Evolutionary conservation across 2,329 filamentous ascomycete species (phyloP), one percentile per base, ranked within the genome.

Genomic region (Penicillium expansum): DNA sequence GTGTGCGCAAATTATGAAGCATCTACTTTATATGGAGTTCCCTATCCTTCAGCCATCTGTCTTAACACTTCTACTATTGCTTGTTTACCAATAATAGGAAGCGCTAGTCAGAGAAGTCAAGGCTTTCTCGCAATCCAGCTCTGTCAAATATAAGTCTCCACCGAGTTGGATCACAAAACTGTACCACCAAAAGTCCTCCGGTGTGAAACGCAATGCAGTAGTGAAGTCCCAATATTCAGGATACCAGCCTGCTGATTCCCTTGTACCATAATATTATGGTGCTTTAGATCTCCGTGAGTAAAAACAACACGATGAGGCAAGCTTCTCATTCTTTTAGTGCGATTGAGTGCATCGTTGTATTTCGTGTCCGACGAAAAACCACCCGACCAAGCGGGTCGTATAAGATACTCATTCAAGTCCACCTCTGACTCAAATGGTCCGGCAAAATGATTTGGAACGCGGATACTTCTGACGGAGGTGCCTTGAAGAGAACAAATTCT

Each of bases 401-500:
- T 58, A 29, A 72, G 64, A 44, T 66, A 65, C 38, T 70, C 59
- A 49, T 71, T 67, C 42, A 73, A 66, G 7, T 70, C 66, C 30
- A 57, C 52, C 57, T 71, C 67, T 35, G 54, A 65, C 30, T 69
- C 59, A 51, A 66, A 69, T 10, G 69, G 70, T 33, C 67, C 68
- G 38, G 39, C 44, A 43, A 37, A 50, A 56, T 71, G 66, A 56
- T 52, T 50, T 9, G 68, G 69, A 48, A 72, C 49, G 33, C 68
- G 67, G 27, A 69, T 57, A 56, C 67, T 72, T 42, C 66, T 62
- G 29, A 74, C 65, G 7, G 64, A 32, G 18, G 65, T 69, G 9
- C 65, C 69, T 20, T 63, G 33, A 10, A 69, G 27, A 55, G 69
- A 73, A 58, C 69, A 70, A 44, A 73, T 68, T n/a, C 60, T 57